A percentile compares a stretch with the other conserved stretches of the same genome.
Evolutionary conservation across 2,329 filamentous ascomycete genomes (phyloP).

Genomic region (Byssothecium circinans): DNA sequence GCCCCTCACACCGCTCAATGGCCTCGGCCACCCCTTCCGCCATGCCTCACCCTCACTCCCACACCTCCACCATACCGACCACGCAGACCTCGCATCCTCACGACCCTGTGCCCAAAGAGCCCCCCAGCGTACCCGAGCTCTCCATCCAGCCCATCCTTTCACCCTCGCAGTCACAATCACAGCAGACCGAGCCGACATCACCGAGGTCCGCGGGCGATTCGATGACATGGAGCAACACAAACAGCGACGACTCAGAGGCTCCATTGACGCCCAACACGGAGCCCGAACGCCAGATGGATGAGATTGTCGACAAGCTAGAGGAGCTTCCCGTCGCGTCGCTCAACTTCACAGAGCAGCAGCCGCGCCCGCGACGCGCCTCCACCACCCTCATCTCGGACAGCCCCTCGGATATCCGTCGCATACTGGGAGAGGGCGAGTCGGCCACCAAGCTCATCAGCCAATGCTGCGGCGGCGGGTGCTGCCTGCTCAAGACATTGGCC

Average conservation of each 20-base stretch:
- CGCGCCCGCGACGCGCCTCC: conserved; percentile 62
- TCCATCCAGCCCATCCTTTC: conserved; percentile 17
- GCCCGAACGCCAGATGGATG: conserved; percentile 45
- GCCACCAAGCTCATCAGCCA: conserved; percentile 64
- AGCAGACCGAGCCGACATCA: conserved; percentile 37
- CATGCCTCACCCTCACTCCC: conserved; percentile 16
- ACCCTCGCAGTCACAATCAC: conserved; percentile 10
- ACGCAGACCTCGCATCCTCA: conserved; percentile 49
- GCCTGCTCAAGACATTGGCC: conserved; percentile 59
- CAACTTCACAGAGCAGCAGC: conserved; percentile 40
- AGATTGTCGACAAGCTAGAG: conserved; percentile 47
- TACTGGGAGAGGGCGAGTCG: conserved; percentile 58
- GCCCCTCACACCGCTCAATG: conserved; percentile 21
- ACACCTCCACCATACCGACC: conserved; percentile 39
- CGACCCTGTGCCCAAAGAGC: conserved; percentile 51
- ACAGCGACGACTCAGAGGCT: conserved; percentile 46
- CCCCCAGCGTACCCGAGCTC: conserved; percentile 36
- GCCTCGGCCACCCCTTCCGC: conserved; percentile 21
- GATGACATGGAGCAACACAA: conserved; percentile 30
- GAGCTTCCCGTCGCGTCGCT: conserved; percentile 40
- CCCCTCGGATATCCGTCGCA: conserved; percentile 59
- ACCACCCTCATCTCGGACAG: conserved; percentile 66
- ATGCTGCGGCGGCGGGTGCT: conserved; percentile 67
- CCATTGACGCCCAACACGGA: conserved; percentile 50
- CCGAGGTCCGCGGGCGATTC: conserved; percentile 47